phyloP scores from a whole-genome alignment of 2,329 filamentous ascomycete genomes.

The Golovinomyces cichoracearum region DNA sequence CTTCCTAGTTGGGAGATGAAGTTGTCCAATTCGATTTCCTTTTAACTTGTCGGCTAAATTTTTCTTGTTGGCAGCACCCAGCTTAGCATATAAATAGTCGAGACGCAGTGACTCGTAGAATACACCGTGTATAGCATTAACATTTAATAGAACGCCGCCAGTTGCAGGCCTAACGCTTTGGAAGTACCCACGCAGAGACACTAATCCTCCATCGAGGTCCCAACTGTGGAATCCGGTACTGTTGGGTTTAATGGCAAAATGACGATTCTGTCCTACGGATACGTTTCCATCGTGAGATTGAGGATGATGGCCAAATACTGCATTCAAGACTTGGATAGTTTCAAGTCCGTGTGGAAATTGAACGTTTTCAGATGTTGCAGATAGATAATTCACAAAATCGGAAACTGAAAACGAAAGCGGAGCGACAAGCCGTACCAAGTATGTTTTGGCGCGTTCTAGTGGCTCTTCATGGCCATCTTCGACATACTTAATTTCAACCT shows the following conservation, averaged over 20 bases:
- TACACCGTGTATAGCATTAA: constrained; percentile 1
- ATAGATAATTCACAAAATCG: constrained; percentile 1
- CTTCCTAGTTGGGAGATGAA: constrained; percentile 1
- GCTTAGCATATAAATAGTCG: constrained; percentile 1
- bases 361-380: neutral
- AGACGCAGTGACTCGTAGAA: constrained; percentile 1
- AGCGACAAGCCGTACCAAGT: neutral
- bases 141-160: constrained; percentile 1
- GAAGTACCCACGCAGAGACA: constrained; percentile 2
- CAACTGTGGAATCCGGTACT: neutral
- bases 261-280: constrained; percentile 1
- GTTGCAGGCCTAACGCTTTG: constrained; percentile 1
- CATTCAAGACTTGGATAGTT: constrained; percentile 2
- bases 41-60: constrained; percentile 1
- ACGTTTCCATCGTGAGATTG: neutral
- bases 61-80: neutral
- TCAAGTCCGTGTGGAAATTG: neutral
- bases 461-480: constrained; percentile 2
- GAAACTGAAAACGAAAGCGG: constrained; percentile 1
- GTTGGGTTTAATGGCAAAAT: constrained; percentile 5
- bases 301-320: constrained; percentile 2
- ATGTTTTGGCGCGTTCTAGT: neutral
- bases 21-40: neutral
- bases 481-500: neutral
- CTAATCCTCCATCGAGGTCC: constrained; percentile 2